phyloP scores from a whole-genome alignment of 2,329 filamentous ascomycete genomes.

The Pseudogymnoascus sp. region DNA sequence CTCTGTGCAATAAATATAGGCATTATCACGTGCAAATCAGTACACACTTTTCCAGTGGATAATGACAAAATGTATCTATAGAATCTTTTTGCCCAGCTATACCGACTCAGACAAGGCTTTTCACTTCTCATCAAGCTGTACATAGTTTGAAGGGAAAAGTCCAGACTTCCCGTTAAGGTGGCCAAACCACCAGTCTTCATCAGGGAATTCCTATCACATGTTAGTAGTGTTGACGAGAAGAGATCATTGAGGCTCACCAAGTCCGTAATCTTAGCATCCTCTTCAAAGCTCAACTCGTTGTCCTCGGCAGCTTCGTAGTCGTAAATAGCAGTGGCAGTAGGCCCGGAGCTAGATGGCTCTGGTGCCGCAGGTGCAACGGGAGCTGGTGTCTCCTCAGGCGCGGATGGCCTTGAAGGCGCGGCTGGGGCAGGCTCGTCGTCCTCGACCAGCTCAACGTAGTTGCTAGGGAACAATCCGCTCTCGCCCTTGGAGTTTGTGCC shows the following conservation, averaged over 20 bases:
- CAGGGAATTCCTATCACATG: conserved; percentile 71
- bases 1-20: background rate
- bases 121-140: conserved; percentile 39
- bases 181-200: conserved; percentile 98
- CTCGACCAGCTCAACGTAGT: conserved; percentile 84
- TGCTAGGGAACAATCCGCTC: conserved; percentile 87
- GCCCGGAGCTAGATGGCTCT: conserved; percentile 31
- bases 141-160: conserved; percentile 73
- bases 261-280: conserved; percentile 72
- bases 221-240: background rate
- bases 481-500: conserved; percentile 80
- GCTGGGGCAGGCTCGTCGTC: conserved; percentile 40
- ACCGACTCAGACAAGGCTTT: background rate
- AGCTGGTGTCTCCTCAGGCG: conserved; percentile 28
- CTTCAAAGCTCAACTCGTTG: conserved; percentile 80
- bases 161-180: conserved; percentile 71
- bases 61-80: conserved; percentile 1
- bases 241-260: conserved; percentile 47
- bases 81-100: conserved; percentile 1
- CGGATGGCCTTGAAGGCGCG: conserved; percentile 19
- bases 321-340: conserved; percentile 77
- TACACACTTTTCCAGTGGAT: background rate
- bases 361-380: conserved; percentile 31
- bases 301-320: conserved; percentile 97
- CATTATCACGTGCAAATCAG: conserved; percentile 6